phyloP scores from a whole-genome alignment of 1,284 basidiomycete genomes.

The Clitocybe nebularis region DNA sequence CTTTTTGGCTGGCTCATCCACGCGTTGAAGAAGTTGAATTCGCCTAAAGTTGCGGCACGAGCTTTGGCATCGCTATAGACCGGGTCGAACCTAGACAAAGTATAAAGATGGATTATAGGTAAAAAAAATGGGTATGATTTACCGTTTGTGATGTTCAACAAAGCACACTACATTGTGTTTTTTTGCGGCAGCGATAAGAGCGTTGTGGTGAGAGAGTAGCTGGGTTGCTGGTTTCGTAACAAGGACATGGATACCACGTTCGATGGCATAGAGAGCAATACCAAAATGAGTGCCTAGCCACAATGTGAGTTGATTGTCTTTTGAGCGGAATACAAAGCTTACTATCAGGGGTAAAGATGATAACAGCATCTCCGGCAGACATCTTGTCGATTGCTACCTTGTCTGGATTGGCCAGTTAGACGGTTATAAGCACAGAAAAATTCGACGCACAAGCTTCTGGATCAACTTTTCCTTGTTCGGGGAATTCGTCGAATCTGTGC shows the following conservation, averaged over 20 bases:
- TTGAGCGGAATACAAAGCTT: conserved; percentile 24
- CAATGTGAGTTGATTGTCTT: no score
- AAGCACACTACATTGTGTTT: conserved; percentile 84
- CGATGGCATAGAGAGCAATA: conserved; percentile 83
- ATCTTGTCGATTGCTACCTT: conserved; percentile 82
- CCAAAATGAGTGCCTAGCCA: conserved; percentile 75
- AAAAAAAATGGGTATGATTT: conserved; percentile 9
- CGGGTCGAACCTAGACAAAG: conserved; percentile 70
- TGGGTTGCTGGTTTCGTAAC: conserved; percentile 93
- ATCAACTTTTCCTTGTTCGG: conserved; percentile 66
- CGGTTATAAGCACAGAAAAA: conserved; percentile 4
- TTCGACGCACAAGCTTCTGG: conserved; percentile 72
- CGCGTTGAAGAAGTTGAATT: conserved; percentile 89
- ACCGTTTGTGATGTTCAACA: conserved; percentile 87
- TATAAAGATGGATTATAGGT: conserved; percentile 5
- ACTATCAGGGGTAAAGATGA: conserved; percentile 88
- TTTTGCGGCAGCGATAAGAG: conserved; percentile 70
- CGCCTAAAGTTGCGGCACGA: conserved; percentile 73
- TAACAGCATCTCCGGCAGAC: conserved; percentile 80
- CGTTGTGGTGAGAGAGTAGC: conserved; percentile 77
- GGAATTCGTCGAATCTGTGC: conserved; percentile 73
- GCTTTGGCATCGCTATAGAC: conserved; percentile 88
- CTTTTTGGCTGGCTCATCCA: conserved; percentile 97
- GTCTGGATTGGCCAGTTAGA: conserved; percentile 43
- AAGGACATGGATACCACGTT: conserved; percentile 81